Evolutionary conservation across 2,329 filamentous ascomycete genomes (phyloP), one percentile per base, ranked within the genome.

Genomic region (Scortechinia acanthostroma): DNA sequence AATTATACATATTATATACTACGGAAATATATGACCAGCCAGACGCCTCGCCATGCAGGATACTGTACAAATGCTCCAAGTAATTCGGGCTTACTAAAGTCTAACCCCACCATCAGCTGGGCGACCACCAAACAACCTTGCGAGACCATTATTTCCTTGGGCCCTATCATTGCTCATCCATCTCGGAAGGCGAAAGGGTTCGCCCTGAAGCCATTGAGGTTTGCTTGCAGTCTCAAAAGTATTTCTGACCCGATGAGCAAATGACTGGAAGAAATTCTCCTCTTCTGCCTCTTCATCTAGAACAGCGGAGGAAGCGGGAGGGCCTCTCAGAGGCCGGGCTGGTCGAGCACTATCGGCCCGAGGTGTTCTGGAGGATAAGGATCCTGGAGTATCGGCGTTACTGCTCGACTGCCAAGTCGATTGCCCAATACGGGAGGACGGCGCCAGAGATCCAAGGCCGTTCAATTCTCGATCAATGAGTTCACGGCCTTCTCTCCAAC

Each of bases 401-500:
- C 20, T 53, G 53, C 49, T 57, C 49, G 49, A 19, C 17, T 40
- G 10, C 35, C 35, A 40, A 17, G 6, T 40, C 10, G 35, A 40
- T 6, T 17, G 35, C 6, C 10, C 17, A 6, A 13, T 17, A 6
- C 35, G 35, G 13, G 35, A 10, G 35, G 6, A 10, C 6, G 20
- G 10, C 6, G 35, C 35, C 10, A 40, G 35, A 6, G 35, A 40
- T 40, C 35, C 35, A 6, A 40, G 76, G 14, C 85, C 84, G 48
- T 83, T 80, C 4, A 91, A 64, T 58, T 97, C 93, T 21, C 88
- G 80, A 50, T 95, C 88, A 50, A 98, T 95, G 21, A 98, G 75
- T 43, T 91, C 86, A 43, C 89, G 78, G 2, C 93, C 93, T 65
- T 97, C 93, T 42, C 91, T 80, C 93, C 91, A 97, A 1, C 84